These are phyloP conservation scores for Hortiboletus campestris DNA, from an alignment of 768 basidiomycete genomes.

Conservation along the genomic window DNA sequence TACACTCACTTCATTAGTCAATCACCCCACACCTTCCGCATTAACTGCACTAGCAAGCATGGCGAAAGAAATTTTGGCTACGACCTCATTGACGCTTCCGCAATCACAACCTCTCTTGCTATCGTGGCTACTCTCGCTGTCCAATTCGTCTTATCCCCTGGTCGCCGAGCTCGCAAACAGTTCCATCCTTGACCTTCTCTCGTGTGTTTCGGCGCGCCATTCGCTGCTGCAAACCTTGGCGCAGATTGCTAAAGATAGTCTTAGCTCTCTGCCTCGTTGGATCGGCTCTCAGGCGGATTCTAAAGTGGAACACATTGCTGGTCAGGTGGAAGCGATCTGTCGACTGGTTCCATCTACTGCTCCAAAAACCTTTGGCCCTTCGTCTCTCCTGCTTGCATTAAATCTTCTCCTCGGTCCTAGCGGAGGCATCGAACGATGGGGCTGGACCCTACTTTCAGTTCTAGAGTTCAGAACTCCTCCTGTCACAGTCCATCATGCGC, in stretches of 20 bases:
- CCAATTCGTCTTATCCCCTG: conserved; percentile 52
- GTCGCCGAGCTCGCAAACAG: conserved; percentile 50
- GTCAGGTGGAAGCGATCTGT: conserved; percentile 71
- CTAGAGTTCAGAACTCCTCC: conserved; percentile 67
- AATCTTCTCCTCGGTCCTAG: conserved; percentile 72
- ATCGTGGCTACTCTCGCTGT: conserved; percentile 71
- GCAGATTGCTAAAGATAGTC: conserved; percentile 59
- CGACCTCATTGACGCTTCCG: conserved; percentile 62
- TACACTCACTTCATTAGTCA: conserved; percentile 63
- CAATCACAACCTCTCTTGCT: conserved; percentile 66
- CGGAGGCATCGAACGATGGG: conserved; percentile 90
- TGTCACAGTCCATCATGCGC: conserved; percentile 44
- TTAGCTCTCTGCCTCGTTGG: conserved; percentile 69
- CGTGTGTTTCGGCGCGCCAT: conserved; percentile 41
- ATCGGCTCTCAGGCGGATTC: conserved; percentile 68
- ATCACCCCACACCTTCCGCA: conserved; percentile 69
- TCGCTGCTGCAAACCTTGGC: conserved; percentile 56
- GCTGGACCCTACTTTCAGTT: conserved; percentile 80
- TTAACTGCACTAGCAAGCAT: conserved; percentile 56
- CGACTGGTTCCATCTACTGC: conserved; percentile 34
- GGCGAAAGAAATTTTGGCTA: conserved; percentile 50
- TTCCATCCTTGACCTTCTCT: conserved; percentile 48
- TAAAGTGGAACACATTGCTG: conserved; percentile 68
- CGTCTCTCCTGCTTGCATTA: conserved; percentile 51
- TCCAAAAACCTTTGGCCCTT: conserved; percentile 26